Evolutionary conservation across 2,329 filamentous ascomycete genomes (phyloP).

Genomic region (Raffaelea arxii): DNA sequence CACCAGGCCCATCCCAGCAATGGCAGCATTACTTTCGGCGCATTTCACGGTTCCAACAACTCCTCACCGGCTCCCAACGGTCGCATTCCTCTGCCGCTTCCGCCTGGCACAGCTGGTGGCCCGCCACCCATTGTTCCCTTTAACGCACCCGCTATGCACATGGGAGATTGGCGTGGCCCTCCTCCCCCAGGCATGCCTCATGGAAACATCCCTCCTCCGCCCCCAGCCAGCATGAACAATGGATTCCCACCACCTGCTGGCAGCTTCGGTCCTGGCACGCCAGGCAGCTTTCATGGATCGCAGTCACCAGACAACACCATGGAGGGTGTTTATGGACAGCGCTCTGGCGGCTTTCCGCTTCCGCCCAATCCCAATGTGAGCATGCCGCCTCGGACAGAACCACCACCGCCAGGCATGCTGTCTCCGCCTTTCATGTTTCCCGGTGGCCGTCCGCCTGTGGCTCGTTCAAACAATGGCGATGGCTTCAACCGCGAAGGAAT

Average conservation of each 20-base stretch:
- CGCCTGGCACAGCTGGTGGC: constrained; percentile 18
- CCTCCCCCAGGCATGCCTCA: constrained; percentile 1
- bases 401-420: constrained; percentile 1
- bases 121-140: constrained; percentile 4
- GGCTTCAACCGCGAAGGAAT: background rate
- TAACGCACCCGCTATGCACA: constrained; percentile 3
- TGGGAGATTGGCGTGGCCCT: constrained; percentile 10
- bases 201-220: too few relatives aligned
- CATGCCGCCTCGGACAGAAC: constrained; percentile 3
- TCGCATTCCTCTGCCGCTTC: constrained; percentile 5
- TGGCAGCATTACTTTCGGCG: constrained; percentile 47
- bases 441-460: constrained; percentile 1
- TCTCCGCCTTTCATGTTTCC: constrained; percentile 6
- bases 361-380: constrained; percentile 2
- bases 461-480: background rate
- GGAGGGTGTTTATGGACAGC: background rate
- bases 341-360: constrained; percentile 4
- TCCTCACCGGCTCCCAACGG: constrained; percentile 43
- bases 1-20: constrained; percentile 46
- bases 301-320: constrained; percentile 23
- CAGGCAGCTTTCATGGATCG: constrained; percentile 53
- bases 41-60: constrained; percentile 43
- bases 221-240: constrained; percentile 6
- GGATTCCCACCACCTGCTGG: constrained; percentile 17
- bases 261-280: constrained; percentile 43